Percentiles rank a stretch among this genome's conserved stretches.
Evolutionary conservation across 1,284 basidiomycete genomes (phyloP).

Genomic region (Naganishia liquefaciens): DNA sequence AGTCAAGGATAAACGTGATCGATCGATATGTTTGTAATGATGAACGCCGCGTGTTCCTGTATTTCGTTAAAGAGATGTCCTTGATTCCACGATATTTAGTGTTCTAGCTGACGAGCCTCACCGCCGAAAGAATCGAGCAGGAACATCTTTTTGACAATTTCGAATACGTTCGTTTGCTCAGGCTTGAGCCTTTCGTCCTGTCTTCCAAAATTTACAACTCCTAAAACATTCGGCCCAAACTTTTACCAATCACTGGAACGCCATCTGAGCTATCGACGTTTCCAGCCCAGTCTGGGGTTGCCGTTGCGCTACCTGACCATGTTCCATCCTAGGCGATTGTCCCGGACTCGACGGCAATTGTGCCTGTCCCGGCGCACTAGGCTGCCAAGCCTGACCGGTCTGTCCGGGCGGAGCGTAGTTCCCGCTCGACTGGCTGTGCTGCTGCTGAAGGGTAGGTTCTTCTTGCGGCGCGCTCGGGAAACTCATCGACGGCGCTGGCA

Average conservation of each 20-base stretch:
- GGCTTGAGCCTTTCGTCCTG: too few relatives aligned
- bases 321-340: not conserved
- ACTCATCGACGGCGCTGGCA: not conserved
- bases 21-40: too few relatives aligned
- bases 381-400: not conserved
- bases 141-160: too few relatives aligned
- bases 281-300: conserved; percentile 22
- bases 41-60: too few relatives aligned
- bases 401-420: not conserved
- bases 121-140: too few relatives aligned
- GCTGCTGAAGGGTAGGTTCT: not conserved
- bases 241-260: not conserved
- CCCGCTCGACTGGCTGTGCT: conserved; percentile 14
- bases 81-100: too few relatives aligned
- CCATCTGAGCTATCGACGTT: conserved; percentile 8
- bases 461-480: not conserved
- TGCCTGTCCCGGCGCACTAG: conserved; percentile 1
- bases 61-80: too few relatives aligned
- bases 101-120: too few relatives aligned
- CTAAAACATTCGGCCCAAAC: not conserved
- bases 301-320: conserved; percentile 2
- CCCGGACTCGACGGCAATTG: not conserved
- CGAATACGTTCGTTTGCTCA: too few relatives aligned
- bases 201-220: not conserved
- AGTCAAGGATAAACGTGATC: too few relatives aligned